Percentiles rank a stretch among this genome's conserved stretches.
These are phyloP conservation scores for Diaporthe velutina DNA, from an alignment of 2,329 filamentous ascomycete genomes.

Conservation along the genomic window DNA sequence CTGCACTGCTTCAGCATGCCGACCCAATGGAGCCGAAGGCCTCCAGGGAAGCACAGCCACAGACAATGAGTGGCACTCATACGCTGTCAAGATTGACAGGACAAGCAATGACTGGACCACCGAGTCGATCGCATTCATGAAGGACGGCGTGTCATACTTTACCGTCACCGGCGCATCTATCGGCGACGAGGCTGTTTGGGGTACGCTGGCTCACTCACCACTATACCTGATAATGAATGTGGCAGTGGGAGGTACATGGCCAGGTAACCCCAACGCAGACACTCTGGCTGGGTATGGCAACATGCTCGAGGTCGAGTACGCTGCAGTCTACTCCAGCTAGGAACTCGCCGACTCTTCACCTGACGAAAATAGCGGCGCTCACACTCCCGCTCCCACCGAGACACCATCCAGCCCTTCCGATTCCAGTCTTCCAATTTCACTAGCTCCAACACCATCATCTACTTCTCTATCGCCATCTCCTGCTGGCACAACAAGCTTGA, in stretches of 20 bases:
- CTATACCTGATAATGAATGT: constrained; percentile 68
- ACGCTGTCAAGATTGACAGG: constrained; percentile 64
- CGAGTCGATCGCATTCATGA: constrained; percentile 65
- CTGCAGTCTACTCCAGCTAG: constrained; percentile 44
- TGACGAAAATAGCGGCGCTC: constrained; percentile 4
- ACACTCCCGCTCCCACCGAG: constrained; percentile 13
- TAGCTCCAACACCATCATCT: background rate
- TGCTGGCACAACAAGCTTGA: constrained; percentile 9
- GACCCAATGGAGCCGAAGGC: constrained; percentile 57
- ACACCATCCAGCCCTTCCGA: background rate
- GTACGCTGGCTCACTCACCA: constrained; percentile 61
- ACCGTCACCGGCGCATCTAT: constrained; percentile 59
- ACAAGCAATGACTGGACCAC: constrained; percentile 57
- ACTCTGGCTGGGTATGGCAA: constrained; percentile 43
- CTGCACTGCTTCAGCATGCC: constrained; percentile 61
- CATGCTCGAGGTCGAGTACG: constrained; percentile 48
- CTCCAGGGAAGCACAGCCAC: constrained; percentile 40
- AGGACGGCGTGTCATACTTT: constrained; percentile 60
- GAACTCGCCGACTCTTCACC: constrained; percentile 30
- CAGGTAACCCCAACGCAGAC: constrained; percentile 59
- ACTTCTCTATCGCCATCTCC: constrained; percentile 20
- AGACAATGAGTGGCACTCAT: constrained; percentile 60
- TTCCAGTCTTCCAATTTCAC: constrained; percentile 14
- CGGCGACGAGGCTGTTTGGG: constrained; percentile 59
- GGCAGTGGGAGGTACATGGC: constrained; percentile 68